Percentiles rank a stretch among this genome's conserved stretches.
Conservation (phyloP, 148 eudicot genomes). For the Heliamphora exappendiculata region DNA sequence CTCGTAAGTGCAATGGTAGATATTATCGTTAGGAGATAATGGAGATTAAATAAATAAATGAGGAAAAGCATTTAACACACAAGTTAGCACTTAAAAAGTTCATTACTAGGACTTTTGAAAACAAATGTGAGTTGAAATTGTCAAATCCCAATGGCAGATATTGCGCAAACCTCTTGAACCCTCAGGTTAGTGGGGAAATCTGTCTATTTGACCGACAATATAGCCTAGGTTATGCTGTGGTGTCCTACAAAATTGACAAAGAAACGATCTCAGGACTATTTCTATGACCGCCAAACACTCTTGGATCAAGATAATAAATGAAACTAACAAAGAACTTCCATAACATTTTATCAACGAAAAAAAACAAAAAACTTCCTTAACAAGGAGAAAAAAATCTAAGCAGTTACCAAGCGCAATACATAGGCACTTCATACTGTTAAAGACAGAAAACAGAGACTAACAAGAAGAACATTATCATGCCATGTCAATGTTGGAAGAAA, state of each 20-base stretch:
- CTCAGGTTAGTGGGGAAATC: not conserved
- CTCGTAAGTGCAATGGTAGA: not conserved
- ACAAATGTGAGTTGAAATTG: not conserved
- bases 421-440: not conserved
- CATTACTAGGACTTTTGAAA: not conserved
- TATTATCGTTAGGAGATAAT: not conserved
- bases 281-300: not conserved
- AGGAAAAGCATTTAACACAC: not conserved
- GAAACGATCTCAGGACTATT: not conserved
- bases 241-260: not conserved
- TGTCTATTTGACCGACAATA: not conserved
- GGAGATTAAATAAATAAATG: not conserved
- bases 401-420: not conserved
- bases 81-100: not conserved
- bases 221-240: not conserved
- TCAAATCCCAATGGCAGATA: not conserved
- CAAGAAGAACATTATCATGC: not conserved
- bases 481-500: not conserved
- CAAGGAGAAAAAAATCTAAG: not conserved
- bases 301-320: not conserved
- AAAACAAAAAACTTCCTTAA: not conserved
- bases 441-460: not conserved
- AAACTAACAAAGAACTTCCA: not conserved
- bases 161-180: not conserved
- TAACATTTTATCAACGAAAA: not conserved